Base-by-base conservation (phyloP, 2,329 filamentous ascomycete species). In the Metarhizium sp. region DNA sequence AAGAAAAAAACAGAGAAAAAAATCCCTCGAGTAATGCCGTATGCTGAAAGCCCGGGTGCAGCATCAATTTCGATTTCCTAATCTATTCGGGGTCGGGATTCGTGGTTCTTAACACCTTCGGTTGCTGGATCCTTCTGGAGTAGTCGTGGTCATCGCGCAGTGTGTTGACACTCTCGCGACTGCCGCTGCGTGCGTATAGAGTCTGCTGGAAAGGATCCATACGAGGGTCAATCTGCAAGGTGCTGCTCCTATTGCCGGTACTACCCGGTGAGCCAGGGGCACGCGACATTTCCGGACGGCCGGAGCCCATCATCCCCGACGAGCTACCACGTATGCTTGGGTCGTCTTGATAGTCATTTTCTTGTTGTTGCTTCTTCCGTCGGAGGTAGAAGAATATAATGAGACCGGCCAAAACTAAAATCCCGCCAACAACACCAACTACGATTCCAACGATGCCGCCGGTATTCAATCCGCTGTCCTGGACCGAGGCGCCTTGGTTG, bases 111-210 rank as follows among this genome's bases (percentile, higher is more conserved):
- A 86, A 72, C 7, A 85, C 80, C 62, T 78, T 73, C 10, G 78
- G 75, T 47, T 76, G 71, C 51, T 78, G 78, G 14, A 86, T 81
- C 60, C 76, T 74, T 59, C 83, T 73, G 43, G 82, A 85, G 63
- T 86, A 86, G 60, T 86, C 83, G 57, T 83, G 81, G 58, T 86
- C 81, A 63, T 86, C 83, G 55, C 79, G 79, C 5, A 86, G 69
- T 1, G 82, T 85, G 60, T 80, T 80, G 63, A 86, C 70, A 64
- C 82, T 86, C 65, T 86, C 82, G 58, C 78, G 77, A 61, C 82
- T 85, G 65, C 78, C 79, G 61, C 77, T 83, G 30, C 78, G 74
- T 47, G 73, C 71, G 64, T 85, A 86, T 13, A 84, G 70, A 18
- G 77, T 78, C 40, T 76, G 74, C 50, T 79, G 76, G 58, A 80